phyloP scores from a whole-genome alignment of 148 eudicot genomes.

The Cornus florida region DNA sequence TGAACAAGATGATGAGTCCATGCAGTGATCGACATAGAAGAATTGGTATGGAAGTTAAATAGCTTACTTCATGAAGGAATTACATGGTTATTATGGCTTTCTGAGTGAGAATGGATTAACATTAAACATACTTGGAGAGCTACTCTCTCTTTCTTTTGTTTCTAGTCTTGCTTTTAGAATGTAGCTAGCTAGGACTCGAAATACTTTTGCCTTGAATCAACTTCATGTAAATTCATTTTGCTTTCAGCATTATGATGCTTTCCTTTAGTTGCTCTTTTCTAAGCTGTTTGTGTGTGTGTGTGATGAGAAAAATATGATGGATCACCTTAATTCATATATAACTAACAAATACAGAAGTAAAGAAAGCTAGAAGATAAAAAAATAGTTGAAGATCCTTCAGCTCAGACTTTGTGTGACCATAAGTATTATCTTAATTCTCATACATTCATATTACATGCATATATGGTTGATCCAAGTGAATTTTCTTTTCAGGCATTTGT shows the following conservation, averaged over 20 bases:
- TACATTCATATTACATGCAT: not conserved
- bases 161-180: constrained; percentile 6
- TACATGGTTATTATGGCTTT: not conserved
- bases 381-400: not conserved
- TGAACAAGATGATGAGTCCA: constrained; percentile 51
- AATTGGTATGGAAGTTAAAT: not conserved
- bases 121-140: constrained; percentile 15
- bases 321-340: not conserved
- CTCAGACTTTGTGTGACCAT: not conserved
- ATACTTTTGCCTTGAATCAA: not conserved
- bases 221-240: not conserved
- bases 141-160: constrained; percentile 13
- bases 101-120: constrained; percentile 9
- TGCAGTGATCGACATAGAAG: not conserved
- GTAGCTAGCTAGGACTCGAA: constrained; percentile 1
- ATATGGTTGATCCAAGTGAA: constrained; percentile 17
- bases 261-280: not conserved
- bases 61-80: not conserved
- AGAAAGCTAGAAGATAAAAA: not conserved
- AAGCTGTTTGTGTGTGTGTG: not conserved
- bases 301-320: not conserved
- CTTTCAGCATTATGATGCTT: not conserved
- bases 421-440: not conserved
- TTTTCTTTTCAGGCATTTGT: constrained; percentile 27
- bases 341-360: not conserved